Base-by-base conservation (phyloP, 331 rosid species). In the Rosa hybrid region DNA sequence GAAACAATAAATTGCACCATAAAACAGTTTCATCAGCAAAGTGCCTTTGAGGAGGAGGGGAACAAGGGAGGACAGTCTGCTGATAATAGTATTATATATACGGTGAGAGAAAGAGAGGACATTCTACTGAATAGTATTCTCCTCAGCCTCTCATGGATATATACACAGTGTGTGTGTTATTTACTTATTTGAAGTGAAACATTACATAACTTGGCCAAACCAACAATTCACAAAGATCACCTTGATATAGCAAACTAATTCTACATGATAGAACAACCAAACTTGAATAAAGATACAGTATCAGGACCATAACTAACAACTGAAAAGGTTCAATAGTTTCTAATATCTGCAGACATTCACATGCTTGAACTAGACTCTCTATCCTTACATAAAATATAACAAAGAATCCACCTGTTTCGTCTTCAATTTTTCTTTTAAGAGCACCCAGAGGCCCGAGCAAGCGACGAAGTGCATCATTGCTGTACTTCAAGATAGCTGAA, bases 401-500 rank as follows among this genome's bases (percentile, higher is more conserved):
- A 46, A 62, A 62, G 30, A 80, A 77, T 14, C 77, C 57, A 95
- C 99, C 98, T 87, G 99, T 95, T 87, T 95, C 92, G 79, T 81
- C 91, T 89, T 95, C 99, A 74, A 91, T 83, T 87, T 89, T 93
- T 78, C 83, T 91, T 89, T 90, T 91, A 53, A 87, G 78, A 85
- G 77, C 89, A 83, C 98, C 99, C 77, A 93, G 85, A 83, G 99
- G 99, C 71, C 99, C 99, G 87, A 95, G 88, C 85, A 95, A 82
- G 84, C 86, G 90, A 71, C 97, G 97, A 62, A 95, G 86, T 72
- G 86, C 79, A 23, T 95, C 98, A 72, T 95, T 93, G 87, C 83
- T 86, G 86, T 91, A 93, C 90, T 91, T 95, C 69, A 95, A 82
- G 80, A 90, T 92, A 79, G 73, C 99, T 95, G 96, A 90, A 88